Conservation (phyloP, 371 early-diverging fungal species). For the Massospora cicadina region DNA sequence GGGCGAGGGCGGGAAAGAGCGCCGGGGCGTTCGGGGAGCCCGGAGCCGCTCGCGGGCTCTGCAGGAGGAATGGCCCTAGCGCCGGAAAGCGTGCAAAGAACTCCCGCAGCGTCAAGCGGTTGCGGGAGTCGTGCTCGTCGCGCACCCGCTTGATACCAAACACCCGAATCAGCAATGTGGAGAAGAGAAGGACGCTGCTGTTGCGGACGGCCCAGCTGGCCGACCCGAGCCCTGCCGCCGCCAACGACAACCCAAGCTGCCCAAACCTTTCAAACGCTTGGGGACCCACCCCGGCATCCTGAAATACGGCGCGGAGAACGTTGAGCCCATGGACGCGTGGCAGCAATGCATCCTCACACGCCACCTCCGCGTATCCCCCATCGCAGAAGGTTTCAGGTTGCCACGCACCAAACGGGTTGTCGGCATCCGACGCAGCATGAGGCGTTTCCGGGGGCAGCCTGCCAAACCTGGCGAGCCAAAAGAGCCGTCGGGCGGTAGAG, state of each 20-base stretch:
- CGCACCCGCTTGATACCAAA: constrained; percentile 63
- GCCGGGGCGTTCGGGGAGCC: constrained; percentile 26
- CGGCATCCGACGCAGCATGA: constrained; percentile 9
- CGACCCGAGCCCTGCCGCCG: constrained; percentile 25
- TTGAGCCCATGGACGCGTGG: constrained; percentile 83
- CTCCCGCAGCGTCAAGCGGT: constrained; percentile 71
- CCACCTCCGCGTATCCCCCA: constrained; percentile 2
- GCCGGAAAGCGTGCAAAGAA: constrained; percentile 75
- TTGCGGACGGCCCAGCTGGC: constrained; percentile 81
- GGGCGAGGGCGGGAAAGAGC: constrained; percentile 53
- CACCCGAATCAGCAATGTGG: constrained; percentile 58
- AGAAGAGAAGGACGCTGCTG: constrained; percentile 82
- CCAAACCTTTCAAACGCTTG: constrained; percentile 55
- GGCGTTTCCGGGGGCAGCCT: constrained; percentile 18
- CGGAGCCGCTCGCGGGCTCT: constrained; percentile 24
- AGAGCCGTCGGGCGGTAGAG: constrained; percentile 37
- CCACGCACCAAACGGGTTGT: constrained; percentile 16
- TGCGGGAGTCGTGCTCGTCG: constrained; percentile 49
- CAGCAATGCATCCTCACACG: constrained; percentile 20
- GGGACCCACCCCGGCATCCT: constrained; percentile 53
- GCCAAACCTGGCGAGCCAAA: constrained; percentile 38
- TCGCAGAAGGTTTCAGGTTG: constrained; percentile 12
- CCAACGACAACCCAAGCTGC: not conserved
- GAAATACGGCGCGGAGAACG: constrained; percentile 61
- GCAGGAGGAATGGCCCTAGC: constrained; percentile 53